A percentile compares a stretch with the other conserved stretches of the same genome.
phyloP scores from a whole-genome alignment of 805 yeast species.

The Candida tammaniensis region DNA sequence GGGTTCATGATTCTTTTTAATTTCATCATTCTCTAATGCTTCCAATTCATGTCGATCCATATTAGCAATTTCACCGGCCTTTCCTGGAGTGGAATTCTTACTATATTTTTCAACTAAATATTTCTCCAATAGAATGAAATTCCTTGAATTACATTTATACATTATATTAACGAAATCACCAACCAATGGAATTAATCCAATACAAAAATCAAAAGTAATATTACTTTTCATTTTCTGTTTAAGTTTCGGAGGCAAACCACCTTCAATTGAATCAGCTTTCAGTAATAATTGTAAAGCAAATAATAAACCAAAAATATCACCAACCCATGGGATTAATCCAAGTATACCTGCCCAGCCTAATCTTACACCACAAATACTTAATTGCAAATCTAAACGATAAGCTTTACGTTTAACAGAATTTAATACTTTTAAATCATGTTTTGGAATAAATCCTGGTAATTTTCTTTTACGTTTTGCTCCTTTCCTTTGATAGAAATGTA shows the following conservation, averaged over 20 bases:
- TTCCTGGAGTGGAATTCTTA: no score
- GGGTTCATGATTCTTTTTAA: conserved; percentile 5
- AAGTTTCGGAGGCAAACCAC: conserved; percentile 33
- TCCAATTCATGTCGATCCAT: conserved; percentile 6
- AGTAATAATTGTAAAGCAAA: conserved; percentile 29
- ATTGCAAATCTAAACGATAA: conserved; percentile 37
- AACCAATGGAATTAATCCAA: conserved; percentile 62
- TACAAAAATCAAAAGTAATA: conserved; percentile 36
- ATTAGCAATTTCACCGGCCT: not conserved
- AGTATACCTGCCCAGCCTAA: conserved; percentile 44
- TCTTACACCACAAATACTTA: conserved; percentile 37
- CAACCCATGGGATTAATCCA: conserved; percentile 42
- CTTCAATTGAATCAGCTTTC: conserved; percentile 33
- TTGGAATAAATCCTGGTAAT: conserved; percentile 33
- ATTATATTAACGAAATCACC: conserved; percentile 72
- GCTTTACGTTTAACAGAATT: conserved; percentile 36
- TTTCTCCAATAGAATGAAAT: conserved; percentile 50
- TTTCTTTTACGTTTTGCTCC: conserved; percentile 40
- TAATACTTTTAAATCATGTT: conserved; percentile 30
- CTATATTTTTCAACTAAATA: conserved; percentile 32
- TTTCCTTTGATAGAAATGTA: conserved; percentile 39
- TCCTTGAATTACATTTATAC: conserved; percentile 76
- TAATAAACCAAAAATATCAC: conserved; percentile 29
- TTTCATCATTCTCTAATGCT: conserved; percentile 3
- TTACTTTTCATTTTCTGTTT: conserved; percentile 37